These are phyloP conservation scores for Aegilops tauschii DNA, from an alignment of 176 grass and related monocot genomes.

Conservation along the genomic window DNA sequence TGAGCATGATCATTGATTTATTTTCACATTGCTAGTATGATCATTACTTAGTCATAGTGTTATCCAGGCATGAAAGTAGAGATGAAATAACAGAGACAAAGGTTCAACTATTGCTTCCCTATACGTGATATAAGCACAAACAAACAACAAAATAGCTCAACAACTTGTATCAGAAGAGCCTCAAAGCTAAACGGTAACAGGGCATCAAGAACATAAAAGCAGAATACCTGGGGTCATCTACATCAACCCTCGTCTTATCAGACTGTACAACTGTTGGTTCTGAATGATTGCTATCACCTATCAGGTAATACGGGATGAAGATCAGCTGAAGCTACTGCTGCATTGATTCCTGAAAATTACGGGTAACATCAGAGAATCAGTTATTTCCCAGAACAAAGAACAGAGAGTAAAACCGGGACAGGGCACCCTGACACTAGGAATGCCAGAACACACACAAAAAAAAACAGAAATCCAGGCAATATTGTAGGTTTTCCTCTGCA, in stretches of 20 bases:
- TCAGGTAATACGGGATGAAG: constrained; percentile 30
- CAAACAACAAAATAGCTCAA: not conserved
- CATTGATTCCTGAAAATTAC: constrained; percentile 2
- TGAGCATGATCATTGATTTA: too few species aligned
- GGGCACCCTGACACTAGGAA: not conserved
- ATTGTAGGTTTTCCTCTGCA: too few species aligned
- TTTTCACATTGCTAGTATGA: too few species aligned
- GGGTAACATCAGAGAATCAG: not conserved
- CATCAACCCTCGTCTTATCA: too few species aligned
- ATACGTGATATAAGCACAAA: constrained; percentile 33
- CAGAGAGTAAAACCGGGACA: not conserved
- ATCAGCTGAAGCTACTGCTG: constrained; percentile 41
- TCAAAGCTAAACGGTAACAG: not conserved
- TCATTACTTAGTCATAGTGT: too few species aligned
- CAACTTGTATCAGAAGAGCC: not conserved
- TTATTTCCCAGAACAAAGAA: not conserved
- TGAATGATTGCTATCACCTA: constrained; percentile 40
- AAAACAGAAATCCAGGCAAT: too few species aligned
- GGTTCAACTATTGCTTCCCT: not conserved
- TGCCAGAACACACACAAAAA: too few species aligned
- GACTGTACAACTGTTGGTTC: constrained; percentile 19
- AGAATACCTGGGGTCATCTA: not conserved
- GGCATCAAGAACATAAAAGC: constrained; percentile 18
- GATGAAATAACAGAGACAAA: not conserved
- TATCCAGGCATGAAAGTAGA: too few species aligned